Conservation (phyloP, 768 basidiomycete species). For the Cystobasidiopsis lactophilus region DNA sequence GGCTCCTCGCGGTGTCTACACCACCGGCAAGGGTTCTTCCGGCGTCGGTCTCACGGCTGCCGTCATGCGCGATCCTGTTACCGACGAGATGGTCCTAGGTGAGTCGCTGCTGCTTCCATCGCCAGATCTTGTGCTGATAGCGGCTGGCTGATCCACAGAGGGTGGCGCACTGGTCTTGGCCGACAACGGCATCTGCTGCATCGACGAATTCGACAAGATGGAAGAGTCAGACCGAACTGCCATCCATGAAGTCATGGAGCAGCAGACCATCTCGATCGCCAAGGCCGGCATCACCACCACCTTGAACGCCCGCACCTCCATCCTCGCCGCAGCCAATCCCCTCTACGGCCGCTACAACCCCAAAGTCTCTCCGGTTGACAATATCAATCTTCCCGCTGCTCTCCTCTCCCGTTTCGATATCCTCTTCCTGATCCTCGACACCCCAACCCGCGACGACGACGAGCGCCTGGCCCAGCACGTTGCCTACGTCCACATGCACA, state of each 20-base stretch:
- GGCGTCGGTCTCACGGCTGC: constrained; percentile 97
- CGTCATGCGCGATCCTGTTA: constrained; percentile 97
- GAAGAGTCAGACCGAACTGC: constrained; percentile 92
- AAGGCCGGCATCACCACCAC: constrained; percentile 99
- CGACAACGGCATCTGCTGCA: constrained; percentile 98
- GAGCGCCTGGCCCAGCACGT: constrained; percentile 91
- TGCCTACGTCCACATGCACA: constrained; percentile 95
- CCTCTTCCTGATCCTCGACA: constrained; percentile 88
- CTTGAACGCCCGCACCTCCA: constrained; percentile 86
- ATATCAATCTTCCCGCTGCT: constrained; percentile 95
- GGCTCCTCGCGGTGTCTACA: constrained; percentile 91
- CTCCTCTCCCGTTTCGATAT: constrained; percentile 89
- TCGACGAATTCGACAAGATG: constrained; percentile 99
- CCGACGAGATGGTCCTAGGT: constrained; percentile 98
- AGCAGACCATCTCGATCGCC: constrained; percentile 97
- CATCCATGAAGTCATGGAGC: constrained; percentile 99
- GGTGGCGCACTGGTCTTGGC: constrained; percentile 97
- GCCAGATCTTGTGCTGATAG: neutral
- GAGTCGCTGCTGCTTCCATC: constrained; percentile 3
- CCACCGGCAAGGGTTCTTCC: constrained; percentile 93
- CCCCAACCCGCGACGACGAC: constrained; percentile 81
- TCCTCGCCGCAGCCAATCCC: constrained; percentile 94
- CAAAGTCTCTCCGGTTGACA: constrained; percentile 91
- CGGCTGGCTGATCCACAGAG: constrained; percentile 37
- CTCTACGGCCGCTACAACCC: constrained; percentile 95